Percentiles rank a stretch among this genome's conserved stretches.
Conservation (phyloP, 73 alveolate genomes). For the Tetrahymena malaccensis region DNA sequence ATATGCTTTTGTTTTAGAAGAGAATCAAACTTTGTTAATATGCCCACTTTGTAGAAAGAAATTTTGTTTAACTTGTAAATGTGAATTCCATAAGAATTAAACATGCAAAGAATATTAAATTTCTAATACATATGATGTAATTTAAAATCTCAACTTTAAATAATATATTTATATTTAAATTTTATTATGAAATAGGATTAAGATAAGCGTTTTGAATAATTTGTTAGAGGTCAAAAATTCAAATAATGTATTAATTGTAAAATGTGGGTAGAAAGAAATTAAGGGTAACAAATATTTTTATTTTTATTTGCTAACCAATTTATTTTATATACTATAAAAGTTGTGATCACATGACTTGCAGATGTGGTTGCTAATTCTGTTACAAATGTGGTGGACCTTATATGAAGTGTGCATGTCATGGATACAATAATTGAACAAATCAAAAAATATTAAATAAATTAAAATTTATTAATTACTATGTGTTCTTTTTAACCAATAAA, state of each 20-base stretch:
- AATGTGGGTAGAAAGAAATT: background rate
- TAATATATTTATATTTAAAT: background rate
- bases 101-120: background rate
- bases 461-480: no score
- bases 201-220: background rate
- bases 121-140: background rate
- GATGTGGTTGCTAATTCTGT: background rate
- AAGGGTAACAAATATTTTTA: background rate
- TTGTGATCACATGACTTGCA: background rate
- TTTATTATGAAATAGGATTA: background rate
- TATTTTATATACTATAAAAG: background rate
- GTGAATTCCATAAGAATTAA: background rate
- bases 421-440: background rate
- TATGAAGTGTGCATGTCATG: background rate
- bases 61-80: background rate
- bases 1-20: background rate
- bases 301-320: background rate
- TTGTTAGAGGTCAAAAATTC: background rate
- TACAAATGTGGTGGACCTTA: background rate
- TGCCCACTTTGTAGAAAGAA: background rate
- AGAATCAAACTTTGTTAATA: background rate
- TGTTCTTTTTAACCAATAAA: no score
- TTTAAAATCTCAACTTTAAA: background rate
- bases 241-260: background rate
- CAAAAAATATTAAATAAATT: background rate